Base-by-base conservation (phyloP, 176 grass and related monocot genomes). In the Chrysopogon serrulatus region DNA sequence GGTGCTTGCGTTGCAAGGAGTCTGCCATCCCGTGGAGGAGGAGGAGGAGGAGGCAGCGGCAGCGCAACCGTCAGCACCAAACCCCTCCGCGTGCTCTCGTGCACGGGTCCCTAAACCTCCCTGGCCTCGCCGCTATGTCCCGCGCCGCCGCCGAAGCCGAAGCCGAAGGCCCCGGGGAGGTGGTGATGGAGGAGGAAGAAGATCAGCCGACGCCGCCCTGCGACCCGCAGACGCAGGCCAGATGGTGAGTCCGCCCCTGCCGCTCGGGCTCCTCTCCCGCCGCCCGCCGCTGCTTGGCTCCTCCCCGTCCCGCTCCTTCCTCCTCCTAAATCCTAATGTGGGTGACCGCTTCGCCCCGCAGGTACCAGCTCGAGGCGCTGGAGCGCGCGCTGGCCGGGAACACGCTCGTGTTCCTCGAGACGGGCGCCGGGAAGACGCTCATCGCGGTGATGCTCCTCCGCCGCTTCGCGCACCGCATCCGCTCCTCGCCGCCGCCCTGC, bases 291-390 rank as follows among this genome's bases (percentile, higher is more conserved):
- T 4, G 24, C 61, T 40, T 24, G 1, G 36, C 21, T 4, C 12
- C n/a, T 0, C 18, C 36, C 32, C 33, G 13, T 5, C 17, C 57
- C 10, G 4, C 6, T 6, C 36, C 36, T 6, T 39, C 36, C 36
- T 6, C 36, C 7, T 40, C 39, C 39, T 5, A 8, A 40, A 7
- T 14, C 24, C 56, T 62, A 21, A 34, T 41, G 44, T 12, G 5
- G 44, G 48, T 40, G 59, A 42, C 6, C 62, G 30, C n/a, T n/a
- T 30, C 51, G 8, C 27, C 62, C 13, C 36, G 66, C 82, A 93
- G 90, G 88, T 97, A 97, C 87, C 94, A 97, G 82, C 71, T 90
- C 21, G 94, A 97, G 89, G 94, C 94, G 86, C 74, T 94, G 75
- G 94, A 97, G 94, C 86, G 77, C 76, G 94, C 89, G 78, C 8